Base-by-base conservation (phyloP, 208 protist species). In the Crithidia expoeki region DNA sequence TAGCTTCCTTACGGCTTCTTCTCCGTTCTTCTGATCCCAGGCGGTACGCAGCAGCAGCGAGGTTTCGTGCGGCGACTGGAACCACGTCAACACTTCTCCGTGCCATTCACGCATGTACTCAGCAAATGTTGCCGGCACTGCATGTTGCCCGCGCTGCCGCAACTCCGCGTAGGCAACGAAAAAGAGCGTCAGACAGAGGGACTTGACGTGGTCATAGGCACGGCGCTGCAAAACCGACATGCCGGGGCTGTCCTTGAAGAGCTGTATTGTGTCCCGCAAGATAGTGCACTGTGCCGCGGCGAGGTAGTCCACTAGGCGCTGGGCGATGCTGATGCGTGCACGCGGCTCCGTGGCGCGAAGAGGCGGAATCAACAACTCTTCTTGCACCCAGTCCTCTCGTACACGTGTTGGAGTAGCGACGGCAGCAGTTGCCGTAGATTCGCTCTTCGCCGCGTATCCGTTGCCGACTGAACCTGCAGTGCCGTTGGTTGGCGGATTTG, bases 161-260 rank as follows among this genome's bases (percentile, higher is more conserved):
- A 96, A 80, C 62, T 96, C 92, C 27, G 80, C 50, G 65, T 93
- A 90, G 5, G 88, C 85, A 14, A 94, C 81, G 62, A 93, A 86
- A 42, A 94, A 60, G 14, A 96, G 51, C 57, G 80, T 85, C 12
- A 96, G 70, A 11, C 74, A 81, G 23, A 90, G 49, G 7, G 84
- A 88, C 68, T 93, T 93, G 33, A 94, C 63, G 65, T 66, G 53
- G 38, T 94, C 80, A 55, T 96, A 96, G 17, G 88, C 84, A 23
- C 79, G 83, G 36, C 84, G 83, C 69, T 95, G 92, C 44, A 96
- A 60, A 21, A 88, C 49, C 0, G 85, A 90, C 49, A 94, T 61
- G n/a, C 92, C 92, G 50, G 68, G 75, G 60, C 76, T 88, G 71
- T 90, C 80, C 11, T 52, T 47, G 59, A 93, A 86, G 23, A 94